A percentile compares a stretch with the other conserved stretches of the same genome.
Evolutionary conservation across 768 basidiomycete species (phyloP).

Genomic region (Inosperma sp.): DNA sequence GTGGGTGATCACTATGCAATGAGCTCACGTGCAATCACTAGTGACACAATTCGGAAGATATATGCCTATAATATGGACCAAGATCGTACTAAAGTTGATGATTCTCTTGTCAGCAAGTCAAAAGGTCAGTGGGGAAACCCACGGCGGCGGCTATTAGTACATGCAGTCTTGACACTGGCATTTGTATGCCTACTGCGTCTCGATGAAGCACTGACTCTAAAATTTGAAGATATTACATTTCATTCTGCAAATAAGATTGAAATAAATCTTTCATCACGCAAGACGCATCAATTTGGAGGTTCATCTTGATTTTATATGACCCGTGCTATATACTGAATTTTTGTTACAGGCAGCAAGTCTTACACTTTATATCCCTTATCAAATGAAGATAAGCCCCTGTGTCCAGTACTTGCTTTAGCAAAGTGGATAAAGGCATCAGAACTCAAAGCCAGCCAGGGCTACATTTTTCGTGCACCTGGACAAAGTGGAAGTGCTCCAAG

Average conservation of each 20-base stretch:
- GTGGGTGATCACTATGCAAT: conserved; percentile 1
- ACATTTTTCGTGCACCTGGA: neutral
- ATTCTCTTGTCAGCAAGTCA: neutral
- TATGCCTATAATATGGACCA: conserved; percentile 1
- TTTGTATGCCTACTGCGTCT: conserved; percentile 8
- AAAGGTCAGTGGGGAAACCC: conserved; percentile 1
- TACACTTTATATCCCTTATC: neutral
- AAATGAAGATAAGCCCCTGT: conserved; percentile 1
- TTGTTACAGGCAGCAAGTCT: neutral
- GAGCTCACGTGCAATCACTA: conserved; percentile 7
- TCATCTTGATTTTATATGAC: neutral
- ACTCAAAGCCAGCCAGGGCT: neutral
- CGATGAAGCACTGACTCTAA: conserved; percentile 6
- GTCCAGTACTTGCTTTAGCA: conserved; percentile 1
- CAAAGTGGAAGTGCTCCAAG: neutral
- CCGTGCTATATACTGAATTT: neutral
- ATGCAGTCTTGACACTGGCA: conserved; percentile 5
- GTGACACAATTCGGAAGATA: neutral
- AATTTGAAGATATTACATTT: conserved; percentile 1
- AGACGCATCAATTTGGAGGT: conserved; percentile 7
- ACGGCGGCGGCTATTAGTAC: neutral
- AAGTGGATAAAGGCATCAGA: neutral
- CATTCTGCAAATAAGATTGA: neutral
- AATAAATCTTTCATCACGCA: conserved; percentile 2
- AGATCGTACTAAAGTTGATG: neutral